phyloP scores from a whole-genome alignment of 495 filamentous ascomycete genomes.

The Chaetomium tenue region DNA sequence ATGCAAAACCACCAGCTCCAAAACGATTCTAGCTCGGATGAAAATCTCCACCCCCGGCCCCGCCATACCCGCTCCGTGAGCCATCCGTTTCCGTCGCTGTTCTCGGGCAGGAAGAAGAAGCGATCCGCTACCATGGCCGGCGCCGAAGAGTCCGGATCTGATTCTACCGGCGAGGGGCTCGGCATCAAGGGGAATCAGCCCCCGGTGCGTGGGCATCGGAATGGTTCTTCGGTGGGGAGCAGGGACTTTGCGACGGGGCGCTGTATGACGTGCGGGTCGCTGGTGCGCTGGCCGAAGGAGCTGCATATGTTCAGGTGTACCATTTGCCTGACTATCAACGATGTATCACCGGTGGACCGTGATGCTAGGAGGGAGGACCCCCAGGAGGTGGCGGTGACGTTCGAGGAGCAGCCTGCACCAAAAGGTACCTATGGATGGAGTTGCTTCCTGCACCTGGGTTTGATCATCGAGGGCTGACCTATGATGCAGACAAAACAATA shows the following conservation, averaged over 20 bases:
- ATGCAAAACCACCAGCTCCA: conserved; percentile 26
- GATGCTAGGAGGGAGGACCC: conserved; percentile 19
- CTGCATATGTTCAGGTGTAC: conserved; percentile 78
- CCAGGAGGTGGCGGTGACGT: conserved; percentile 3
- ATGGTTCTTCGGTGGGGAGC: conserved; percentile 32
- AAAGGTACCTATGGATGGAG: background rate
- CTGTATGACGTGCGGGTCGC: conserved; percentile 79
- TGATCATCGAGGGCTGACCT: conserved; percentile 10
- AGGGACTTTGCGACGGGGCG: conserved; percentile 62
- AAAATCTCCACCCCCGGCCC: conserved; percentile 41
- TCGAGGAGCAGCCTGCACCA: conserved; percentile 19
- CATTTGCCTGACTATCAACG: conserved; percentile 83
- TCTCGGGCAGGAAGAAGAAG: conserved; percentile 59
- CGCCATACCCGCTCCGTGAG: conserved; percentile 69
- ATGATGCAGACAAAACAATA: conserved; percentile 24
- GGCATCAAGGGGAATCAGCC: conserved; percentile 13
- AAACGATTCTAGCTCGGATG: conserved; percentile 46
- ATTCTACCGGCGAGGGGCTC: conserved; percentile 28
- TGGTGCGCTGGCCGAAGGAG: conserved; percentile 78
- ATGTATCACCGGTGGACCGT: conserved; percentile 55
- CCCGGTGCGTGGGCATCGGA: conserved; percentile 30
- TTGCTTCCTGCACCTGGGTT: background rate
- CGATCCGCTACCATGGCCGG: conserved; percentile 30
- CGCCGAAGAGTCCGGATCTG: conserved; percentile 32
- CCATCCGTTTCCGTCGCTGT: conserved; percentile 68